Evolutionary conservation across 2,329 filamentous ascomycete species (phyloP).

Genomic region (Penicillium sp.): DNA sequence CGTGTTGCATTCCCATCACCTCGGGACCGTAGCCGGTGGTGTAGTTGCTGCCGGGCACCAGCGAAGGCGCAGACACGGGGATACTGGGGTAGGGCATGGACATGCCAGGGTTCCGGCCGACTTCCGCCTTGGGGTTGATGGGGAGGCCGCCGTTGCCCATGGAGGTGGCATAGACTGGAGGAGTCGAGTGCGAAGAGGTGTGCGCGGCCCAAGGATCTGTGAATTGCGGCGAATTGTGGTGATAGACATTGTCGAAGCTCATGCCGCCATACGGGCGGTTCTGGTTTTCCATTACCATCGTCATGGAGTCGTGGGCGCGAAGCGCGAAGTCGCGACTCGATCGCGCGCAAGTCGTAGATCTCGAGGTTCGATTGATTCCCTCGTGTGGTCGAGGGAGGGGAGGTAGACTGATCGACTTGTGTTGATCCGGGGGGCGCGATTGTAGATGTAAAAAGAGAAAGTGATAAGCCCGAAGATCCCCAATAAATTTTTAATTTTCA

Average conservation of each 20-base stretch:
- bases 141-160: slow-evolving; percentile 55
- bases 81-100: slow-evolving; percentile 68
- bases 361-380: background rate
- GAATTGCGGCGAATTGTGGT: slow-evolving; percentile 64
- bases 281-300: slow-evolving; percentile 89
- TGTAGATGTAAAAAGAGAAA: slow-evolving; percentile 11
- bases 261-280: slow-evolving; percentile 75
- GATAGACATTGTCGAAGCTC: slow-evolving; percentile 75
- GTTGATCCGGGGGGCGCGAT: slow-evolving; percentile 15
- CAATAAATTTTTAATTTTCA: slow-evolving; percentile 9
- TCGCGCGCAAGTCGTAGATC: slow-evolving; percentile 9
- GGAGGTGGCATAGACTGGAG: slow-evolving; percentile 56
- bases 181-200: slow-evolving; percentile 57
- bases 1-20: slow-evolving; percentile 67
- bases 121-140: slow-evolving; percentile 55
- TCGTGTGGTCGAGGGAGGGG: background rate
- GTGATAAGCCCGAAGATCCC: slow-evolving; percentile 20
- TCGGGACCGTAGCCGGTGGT: slow-evolving; percentile 59
- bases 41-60: slow-evolving; percentile 65
- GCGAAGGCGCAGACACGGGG: slow-evolving; percentile 67
- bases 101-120: slow-evolving; percentile 55
- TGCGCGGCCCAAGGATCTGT: slow-evolving; percentile 79
- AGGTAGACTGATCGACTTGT: slow-evolving; percentile 10
- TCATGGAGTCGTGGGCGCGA: slow-evolving; percentile 59
- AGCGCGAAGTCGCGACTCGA: slow-evolving; percentile 7